Evolutionary conservation across 202 grass and related monocot species (phyloP).

Genomic region (Schoenoplectus triqueter): DNA sequence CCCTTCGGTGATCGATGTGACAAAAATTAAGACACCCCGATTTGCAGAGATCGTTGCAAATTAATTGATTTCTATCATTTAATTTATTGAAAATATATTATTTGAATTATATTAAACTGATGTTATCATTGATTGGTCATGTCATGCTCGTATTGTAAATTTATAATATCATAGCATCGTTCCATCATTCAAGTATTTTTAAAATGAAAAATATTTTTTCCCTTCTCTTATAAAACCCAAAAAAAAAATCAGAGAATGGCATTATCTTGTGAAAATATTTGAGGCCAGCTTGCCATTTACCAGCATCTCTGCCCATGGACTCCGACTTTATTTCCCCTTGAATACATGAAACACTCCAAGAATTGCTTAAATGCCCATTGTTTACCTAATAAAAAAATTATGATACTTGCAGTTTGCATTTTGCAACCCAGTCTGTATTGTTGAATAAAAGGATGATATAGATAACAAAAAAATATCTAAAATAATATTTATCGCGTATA

Average conservation of each 20-base stretch:
- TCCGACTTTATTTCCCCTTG: neutral
- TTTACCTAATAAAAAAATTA: neutral
- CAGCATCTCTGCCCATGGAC: neutral
- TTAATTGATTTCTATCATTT: neutral
- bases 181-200: neutral
- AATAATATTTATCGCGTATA: neutral
- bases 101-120: neutral
- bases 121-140: neutral
- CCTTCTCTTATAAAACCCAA: neutral
- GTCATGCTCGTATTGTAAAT: neutral
- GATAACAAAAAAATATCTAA: neutral
- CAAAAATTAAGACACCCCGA: neutral
- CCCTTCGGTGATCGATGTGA: neutral
- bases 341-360: neutral
- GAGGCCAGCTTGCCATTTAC: neutral
- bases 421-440: neutral
- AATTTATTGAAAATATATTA: neutral
- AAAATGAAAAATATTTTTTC: no score
- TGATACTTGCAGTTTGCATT: neutral
- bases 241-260: neutral
- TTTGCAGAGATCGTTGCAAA: neutral
- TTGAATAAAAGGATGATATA: neutral
- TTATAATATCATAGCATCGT: neutral
- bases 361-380: constrained; percentile 11
- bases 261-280: neutral